phyloP scores from a whole-genome alignment of 805 yeast genomes.

The Novakomyces olei region DNA sequence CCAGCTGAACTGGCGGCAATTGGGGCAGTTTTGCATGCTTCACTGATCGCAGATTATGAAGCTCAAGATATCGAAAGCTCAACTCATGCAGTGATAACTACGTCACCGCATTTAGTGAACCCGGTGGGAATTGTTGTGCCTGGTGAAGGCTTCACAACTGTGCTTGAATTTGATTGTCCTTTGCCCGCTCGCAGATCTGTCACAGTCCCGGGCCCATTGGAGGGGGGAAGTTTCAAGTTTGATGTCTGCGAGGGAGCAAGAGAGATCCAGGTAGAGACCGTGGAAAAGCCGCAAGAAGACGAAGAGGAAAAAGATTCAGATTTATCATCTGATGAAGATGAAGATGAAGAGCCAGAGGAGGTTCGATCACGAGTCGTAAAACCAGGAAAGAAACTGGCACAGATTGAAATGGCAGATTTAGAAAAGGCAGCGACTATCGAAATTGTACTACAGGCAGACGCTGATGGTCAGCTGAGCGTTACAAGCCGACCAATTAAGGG shows the following conservation, averaged over 20 bases:
- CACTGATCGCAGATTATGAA: constrained; percentile 52
- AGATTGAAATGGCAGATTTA: constrained; percentile 54
- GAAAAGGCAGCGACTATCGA: constrained; percentile 44
- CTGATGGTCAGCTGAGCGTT: constrained; percentile 41
- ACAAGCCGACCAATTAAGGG: constrained; percentile 23
- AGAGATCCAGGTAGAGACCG: constrained; percentile 55
- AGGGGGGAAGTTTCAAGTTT: constrained; percentile 36
- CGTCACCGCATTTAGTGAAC: constrained; percentile 66
- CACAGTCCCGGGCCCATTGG: constrained; percentile 37
- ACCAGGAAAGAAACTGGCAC: constrained; percentile 20
- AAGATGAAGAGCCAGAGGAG: constrained; percentile 71
- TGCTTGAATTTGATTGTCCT: constrained; percentile 66
- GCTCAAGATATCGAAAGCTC: constrained; percentile 43
- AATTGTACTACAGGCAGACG: constrained; percentile 38
- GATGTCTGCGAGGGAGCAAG: constrained; percentile 72
- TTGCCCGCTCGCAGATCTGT: constrained; percentile 69
- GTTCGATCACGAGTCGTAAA: constrained; percentile 50
- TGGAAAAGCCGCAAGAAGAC: constrained; percentile 39
- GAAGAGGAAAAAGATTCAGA: constrained; percentile 31
- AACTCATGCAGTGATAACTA: constrained; percentile 58
- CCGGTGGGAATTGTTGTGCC: constrained; percentile 69
- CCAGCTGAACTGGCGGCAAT: constrained; percentile 80
- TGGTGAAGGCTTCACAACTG: constrained; percentile 37
- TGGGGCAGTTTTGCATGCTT: constrained; percentile 94
- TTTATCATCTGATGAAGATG: no score